phyloP scores from a whole-genome alignment of 2,329 filamentous ascomycete species.

The Xylariaceae sp. region DNA sequence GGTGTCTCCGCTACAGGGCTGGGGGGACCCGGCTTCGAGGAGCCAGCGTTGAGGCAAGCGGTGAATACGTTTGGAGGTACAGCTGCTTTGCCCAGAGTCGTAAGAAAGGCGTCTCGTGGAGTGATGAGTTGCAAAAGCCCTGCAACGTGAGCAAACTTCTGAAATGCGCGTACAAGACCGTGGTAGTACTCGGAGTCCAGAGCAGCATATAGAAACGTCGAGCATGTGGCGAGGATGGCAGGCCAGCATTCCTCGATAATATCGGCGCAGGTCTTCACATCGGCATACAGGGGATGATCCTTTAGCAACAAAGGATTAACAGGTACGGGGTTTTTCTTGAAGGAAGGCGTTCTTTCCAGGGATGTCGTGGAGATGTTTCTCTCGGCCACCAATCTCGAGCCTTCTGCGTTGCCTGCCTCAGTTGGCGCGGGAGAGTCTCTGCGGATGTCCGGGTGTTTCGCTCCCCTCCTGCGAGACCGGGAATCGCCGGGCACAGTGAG shows the following conservation, averaged over 20 bases:
- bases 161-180: conserved; percentile 82
- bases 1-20: conserved; percentile 46
- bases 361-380: conserved; percentile 26
- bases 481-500: conserved; percentile 75
- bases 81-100: conserved; percentile 86
- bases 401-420: conserved; percentile 33
- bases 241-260: conserved; percentile 95
- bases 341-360: conserved; percentile 58
- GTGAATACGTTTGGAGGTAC: conserved; percentile 74
- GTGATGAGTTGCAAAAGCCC: conserved; percentile 79
- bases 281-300: conserved; percentile 63
- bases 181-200: conserved; percentile 94
- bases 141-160: conserved; percentile 91
- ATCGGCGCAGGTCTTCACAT: conserved; percentile 70
- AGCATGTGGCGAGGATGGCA: conserved; percentile 87
- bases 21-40: conserved; percentile 38
- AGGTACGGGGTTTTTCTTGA: conserved; percentile 70
- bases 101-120: conserved; percentile 89
- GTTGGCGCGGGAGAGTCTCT: conserved; percentile 39
- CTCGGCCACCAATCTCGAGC: conserved; percentile 29
- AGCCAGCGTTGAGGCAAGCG: conserved; percentile 49
- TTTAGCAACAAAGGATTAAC: conserved; percentile 75
- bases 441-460: conserved; percentile 38
- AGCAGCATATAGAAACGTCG: conserved; percentile 87
- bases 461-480: conserved; percentile 46